phyloP scores from a whole-genome alignment of 257 asterid genomes.

The Solanum ossicruentum region DNA sequence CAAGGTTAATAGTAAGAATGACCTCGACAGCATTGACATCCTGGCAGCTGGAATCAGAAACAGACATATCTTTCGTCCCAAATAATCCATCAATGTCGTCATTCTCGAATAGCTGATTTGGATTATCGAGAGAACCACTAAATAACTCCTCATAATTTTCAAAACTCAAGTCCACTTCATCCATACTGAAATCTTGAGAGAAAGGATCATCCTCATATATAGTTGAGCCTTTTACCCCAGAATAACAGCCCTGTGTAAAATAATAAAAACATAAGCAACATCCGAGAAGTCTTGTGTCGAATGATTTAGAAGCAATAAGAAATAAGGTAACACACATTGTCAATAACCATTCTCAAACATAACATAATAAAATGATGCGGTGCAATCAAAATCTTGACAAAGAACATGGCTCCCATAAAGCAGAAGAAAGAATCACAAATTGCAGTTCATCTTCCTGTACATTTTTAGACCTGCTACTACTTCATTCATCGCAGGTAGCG shows the following conservation, averaged over 20 bases:
- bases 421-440: not conserved
- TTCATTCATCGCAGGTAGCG: not conserved
- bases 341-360: not conserved
- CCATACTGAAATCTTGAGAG: constrained; percentile 46
- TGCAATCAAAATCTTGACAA: not conserved
- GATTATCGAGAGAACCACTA: constrained; percentile 39
- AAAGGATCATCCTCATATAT: constrained; percentile 30
- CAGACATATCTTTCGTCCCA: constrained; percentile 36
- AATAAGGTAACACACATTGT: not conserved
- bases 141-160: constrained; percentile 68
- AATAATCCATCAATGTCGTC: constrained; percentile 56
- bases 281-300: not conserved
- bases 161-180: constrained; percentile 53
- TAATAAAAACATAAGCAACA: constrained; percentile 2
- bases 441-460: not conserved
- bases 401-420: not conserved
- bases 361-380: not conserved
- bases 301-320: not conserved
- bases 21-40: constrained; percentile 9
- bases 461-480: not conserved
- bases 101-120: constrained; percentile 36
- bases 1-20: not conserved
- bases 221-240: constrained; percentile 33
- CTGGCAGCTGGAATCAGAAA: constrained; percentile 37
- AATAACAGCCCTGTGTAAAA: constrained; percentile 31